Evolutionary conservation across 2,329 filamentous ascomycete species (phyloP).

Genomic region (Escovopsis sp.): DNA sequence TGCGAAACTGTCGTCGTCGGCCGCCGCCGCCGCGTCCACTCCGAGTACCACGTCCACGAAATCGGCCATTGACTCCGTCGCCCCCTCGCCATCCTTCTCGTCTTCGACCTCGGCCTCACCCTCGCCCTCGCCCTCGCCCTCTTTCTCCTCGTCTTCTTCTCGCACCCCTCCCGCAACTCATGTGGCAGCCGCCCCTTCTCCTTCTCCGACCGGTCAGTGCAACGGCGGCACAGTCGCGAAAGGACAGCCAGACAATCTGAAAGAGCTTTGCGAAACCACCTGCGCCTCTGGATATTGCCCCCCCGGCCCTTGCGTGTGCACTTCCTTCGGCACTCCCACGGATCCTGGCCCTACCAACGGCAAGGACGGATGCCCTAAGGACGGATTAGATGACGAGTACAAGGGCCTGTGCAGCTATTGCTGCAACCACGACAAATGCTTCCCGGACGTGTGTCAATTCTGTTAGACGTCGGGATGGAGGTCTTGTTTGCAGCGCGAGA

Average conservation of each 20-base stretch:
- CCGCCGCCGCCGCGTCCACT: too few relatives aligned
- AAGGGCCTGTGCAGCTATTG: slow-evolving; percentile 29
- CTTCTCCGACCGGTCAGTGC: slow-evolving; percentile 8
- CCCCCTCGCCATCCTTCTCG: too few relatives aligned
- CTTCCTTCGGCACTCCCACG: slow-evolving; percentile 14
- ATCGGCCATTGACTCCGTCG: too few relatives aligned
- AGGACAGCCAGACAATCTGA: slow-evolving; percentile 17
- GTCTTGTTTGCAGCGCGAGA: neutral
- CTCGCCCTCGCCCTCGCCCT: too few relatives aligned
- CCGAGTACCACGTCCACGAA: too few relatives aligned
- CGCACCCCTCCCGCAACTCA: slow-evolving; percentile 20
- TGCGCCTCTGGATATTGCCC: slow-evolving; percentile 19
- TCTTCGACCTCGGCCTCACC: too few relatives aligned
- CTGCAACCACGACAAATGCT: slow-evolving; percentile 30
- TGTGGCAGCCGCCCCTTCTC: slow-evolving; percentile 19
- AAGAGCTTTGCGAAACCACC: slow-evolving; percentile 20
- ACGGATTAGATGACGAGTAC: slow-evolving; percentile 20
- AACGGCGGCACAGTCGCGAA: slow-evolving; percentile 14
- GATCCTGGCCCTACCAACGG: slow-evolving; percentile 12
- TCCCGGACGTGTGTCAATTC: slow-evolving; percentile 17
- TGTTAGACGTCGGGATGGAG: slow-evolving; percentile 2
- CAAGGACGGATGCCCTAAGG: slow-evolving; percentile 17
- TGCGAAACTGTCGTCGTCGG: too few relatives aligned
- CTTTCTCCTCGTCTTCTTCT: slow-evolving; percentile 8
- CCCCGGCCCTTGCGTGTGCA: slow-evolving; percentile 18